phyloP scores from a whole-genome alignment of 768 basidiomycete species.

The Brasilioporus rufonigricans region DNA sequence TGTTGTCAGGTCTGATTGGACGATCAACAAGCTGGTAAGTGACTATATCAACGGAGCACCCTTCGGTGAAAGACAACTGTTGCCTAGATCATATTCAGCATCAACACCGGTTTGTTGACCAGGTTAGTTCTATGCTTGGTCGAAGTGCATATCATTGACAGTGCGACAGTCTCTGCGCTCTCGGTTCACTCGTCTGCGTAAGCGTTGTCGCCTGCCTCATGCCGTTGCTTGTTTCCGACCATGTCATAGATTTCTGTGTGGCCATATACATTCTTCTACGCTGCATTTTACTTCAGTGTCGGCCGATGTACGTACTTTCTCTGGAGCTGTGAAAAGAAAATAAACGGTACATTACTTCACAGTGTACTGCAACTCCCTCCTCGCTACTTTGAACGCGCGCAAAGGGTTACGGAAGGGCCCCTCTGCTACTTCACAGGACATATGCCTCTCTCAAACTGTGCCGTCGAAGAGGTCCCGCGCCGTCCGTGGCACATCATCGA shows the following conservation, averaged over 20 bases:
- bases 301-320: slow-evolving; percentile 47
- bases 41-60: neutral
- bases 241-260: slow-evolving; percentile 44
- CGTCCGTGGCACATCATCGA: neutral
- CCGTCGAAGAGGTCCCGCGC: slow-evolving; percentile 6
- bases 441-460: slow-evolving; percentile 5
- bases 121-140: slow-evolving; percentile 21
- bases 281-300: slow-evolving; percentile 58
- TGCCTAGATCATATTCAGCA: slow-evolving; percentile 46
- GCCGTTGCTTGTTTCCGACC: neutral
- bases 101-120: slow-evolving; percentile 39
- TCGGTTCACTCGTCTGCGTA: slow-evolving; percentile 53
- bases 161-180: slow-evolving; percentile 43
- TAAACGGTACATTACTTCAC: neutral
- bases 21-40: slow-evolving; percentile 45
- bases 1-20: slow-evolving; percentile 39
- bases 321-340: neutral
- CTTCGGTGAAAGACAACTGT: neutral
- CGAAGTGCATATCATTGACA: slow-evolving; percentile 2
- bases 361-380: slow-evolving; percentile 64
- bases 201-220: neutral
- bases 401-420: slow-evolving; percentile 39
- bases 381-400: slow-evolving; percentile 58
- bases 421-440: neutral
- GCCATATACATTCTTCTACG: slow-evolving; percentile 51